Evolutionary conservation across 2,329 filamentous ascomycete species (phyloP).

Genomic region (Trichoderma atroviride): DNA sequence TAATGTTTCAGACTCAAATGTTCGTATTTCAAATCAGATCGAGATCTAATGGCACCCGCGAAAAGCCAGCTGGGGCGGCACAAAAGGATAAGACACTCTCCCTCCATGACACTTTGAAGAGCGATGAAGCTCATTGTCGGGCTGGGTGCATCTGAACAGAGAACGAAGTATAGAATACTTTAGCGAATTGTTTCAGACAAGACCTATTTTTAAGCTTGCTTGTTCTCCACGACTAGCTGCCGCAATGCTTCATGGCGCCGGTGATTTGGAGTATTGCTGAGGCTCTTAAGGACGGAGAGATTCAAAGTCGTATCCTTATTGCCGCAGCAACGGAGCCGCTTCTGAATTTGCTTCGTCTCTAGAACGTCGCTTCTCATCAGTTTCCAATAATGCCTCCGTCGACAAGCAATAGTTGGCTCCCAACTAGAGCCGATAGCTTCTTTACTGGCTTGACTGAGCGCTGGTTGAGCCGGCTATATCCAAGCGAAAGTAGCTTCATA

Average conservation of each 20-base stretch:
- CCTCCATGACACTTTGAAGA: background rate
- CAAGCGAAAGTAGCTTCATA: background rate
- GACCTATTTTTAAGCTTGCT: background rate
- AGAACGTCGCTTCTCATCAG: background rate
- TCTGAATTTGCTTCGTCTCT: background rate
- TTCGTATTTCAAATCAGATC: slow-evolving; percentile 6
- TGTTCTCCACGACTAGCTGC: background rate
- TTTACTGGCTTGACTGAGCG: background rate
- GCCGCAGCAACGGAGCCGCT: background rate
- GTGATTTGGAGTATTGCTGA: background rate
- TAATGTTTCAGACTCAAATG: background rate
- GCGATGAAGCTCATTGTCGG: background rate
- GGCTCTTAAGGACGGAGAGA: background rate
- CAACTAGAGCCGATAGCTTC: background rate
- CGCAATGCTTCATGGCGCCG: too few species aligned
- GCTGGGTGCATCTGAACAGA: background rate
- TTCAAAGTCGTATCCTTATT: background rate
- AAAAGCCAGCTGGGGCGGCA: background rate
- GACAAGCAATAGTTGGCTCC: background rate
- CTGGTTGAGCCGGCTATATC: slow-evolving; percentile 13
- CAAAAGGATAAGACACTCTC: background rate
- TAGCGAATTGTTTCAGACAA: background rate
- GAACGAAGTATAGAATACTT: background rate
- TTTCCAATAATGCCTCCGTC: background rate
- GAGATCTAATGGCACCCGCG: background rate